phyloP scores from a whole-genome alignment of 169 alveolate species.

The Besnoitia besnoiti region DNA sequence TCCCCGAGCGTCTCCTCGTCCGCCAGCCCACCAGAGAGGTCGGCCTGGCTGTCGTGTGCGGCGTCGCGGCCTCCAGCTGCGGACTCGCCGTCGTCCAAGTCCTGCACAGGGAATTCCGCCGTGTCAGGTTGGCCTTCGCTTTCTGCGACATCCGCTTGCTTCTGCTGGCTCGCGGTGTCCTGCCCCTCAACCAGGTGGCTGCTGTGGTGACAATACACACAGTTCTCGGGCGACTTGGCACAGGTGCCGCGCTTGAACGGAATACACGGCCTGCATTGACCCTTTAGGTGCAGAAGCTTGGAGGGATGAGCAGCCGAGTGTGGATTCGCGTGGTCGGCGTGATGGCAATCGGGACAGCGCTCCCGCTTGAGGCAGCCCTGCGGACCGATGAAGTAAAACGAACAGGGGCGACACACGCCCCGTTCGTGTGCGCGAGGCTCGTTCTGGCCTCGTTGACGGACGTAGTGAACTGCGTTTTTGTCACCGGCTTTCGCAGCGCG shows the following conservation, averaged over 20 bases:
- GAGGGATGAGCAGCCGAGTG: constrained; percentile 10
- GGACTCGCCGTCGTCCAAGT: not conserved
- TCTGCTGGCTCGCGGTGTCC: not conserved
- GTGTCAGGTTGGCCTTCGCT: not conserved
- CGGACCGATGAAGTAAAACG: constrained; percentile 14
- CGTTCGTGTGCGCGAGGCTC: constrained; percentile 15
- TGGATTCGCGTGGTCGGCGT: constrained; percentile 23
- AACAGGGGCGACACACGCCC: constrained; percentile 8
- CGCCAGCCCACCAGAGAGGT: no score
- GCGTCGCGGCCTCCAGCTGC: no score
- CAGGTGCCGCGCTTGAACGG: not conserved
- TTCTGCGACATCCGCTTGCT: not conserved
- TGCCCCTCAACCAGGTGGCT: not conserved
- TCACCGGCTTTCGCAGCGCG: not conserved
- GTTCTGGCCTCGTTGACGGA: not conserved
- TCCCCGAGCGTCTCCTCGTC: no score
- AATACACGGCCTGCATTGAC: not conserved
- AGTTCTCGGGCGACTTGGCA: not conserved
- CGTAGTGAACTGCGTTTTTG: not conserved
- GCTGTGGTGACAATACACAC: constrained; percentile 2
- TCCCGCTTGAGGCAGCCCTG: constrained; percentile 19
- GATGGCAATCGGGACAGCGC: not conserved
- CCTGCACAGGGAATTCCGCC: not conserved
- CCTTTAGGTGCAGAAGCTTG: constrained; percentile 11
- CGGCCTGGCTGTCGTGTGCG: no score